Percentiles rank a stretch among this genome's conserved stretches.
Conservation (phyloP, 305 asterid genomes). For the Ilex paraguariensis region DNA sequence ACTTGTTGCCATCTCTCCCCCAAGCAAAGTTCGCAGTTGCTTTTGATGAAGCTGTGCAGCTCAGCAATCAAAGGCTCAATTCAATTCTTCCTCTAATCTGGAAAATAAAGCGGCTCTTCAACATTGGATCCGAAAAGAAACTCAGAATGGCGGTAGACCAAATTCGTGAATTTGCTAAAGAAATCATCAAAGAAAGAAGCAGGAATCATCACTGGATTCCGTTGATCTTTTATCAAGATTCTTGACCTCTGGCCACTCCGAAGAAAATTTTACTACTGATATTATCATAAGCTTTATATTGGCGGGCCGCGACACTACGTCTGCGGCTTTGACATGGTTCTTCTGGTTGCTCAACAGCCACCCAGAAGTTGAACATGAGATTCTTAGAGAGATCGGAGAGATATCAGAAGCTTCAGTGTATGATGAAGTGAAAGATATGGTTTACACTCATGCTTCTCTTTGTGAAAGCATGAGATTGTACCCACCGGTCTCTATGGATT, state of each 20-base stretch:
- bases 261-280: conserved; percentile 20
- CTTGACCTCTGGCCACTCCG: conserved; percentile 8
- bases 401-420: conserved; percentile 11
- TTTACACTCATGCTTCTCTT: conserved; percentile 31
- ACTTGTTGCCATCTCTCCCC: no score
- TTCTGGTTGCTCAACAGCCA: conserved; percentile 33
- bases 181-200: background rate
- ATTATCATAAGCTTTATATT: conserved; percentile 39
- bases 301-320: conserved; percentile 42
- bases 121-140: background rate
- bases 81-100: background rate
- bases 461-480: conserved; percentile 63
- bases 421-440: conserved; percentile 38
- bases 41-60: background rate
- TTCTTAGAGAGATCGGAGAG: conserved; percentile 22
- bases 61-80: background rate
- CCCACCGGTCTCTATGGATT: conserved; percentile 53
- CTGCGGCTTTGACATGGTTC: conserved; percentile 40
- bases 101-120: background rate
- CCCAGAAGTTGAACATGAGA: conserved; percentile 26
- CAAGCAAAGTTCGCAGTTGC: background rate
- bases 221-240: conserved; percentile 13
- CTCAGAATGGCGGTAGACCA: background rate
- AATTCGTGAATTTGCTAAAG: background rate
- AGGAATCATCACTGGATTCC: conserved; percentile 7